Evolutionary conservation across 2,329 filamentous ascomycete genomes (phyloP), one percentile per base, ranked within the genome.

Genomic region (Ascocoryne sarcoides): DNA sequence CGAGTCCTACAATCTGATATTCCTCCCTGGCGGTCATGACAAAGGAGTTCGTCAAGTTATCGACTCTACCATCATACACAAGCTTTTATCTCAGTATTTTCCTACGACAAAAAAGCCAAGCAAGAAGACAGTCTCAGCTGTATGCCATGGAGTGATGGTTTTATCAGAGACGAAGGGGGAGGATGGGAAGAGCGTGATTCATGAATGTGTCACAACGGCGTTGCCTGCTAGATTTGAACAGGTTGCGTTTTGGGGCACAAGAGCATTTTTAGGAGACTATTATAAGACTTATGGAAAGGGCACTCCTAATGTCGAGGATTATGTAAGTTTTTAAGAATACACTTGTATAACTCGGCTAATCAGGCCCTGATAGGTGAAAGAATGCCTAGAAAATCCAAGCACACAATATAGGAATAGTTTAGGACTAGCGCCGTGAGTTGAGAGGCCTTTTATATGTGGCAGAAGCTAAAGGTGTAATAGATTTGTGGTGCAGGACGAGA

Each of bases 81-180:
- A 50, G 20, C 62, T 68, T 9, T 50, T 74, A 3, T 60, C 60
- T 2, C 57, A 60, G 12, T 73, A 68, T 53, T 73, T 73, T 45
- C 69, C 69, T 5, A 46, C 60, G 40, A 71, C 70, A 1, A 59
- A 55, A 38, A 70, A 65, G 47, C 64, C 65, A 2, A 57, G 63
- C 12, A 57, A 49, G 2, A 72, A 70, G 47, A 60, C 60, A 3
- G 55, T 72, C 17, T 68, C 62, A 0, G 70, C 70, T 4, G 63
- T 74, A 3, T 74, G 71, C 47, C 70, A 75, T 51, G 71, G 71
- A 30, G 68, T 73, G 36, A 66, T 71, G 63, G 65, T 67, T 14
- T 57, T 75, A 3, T 63, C 66, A 12, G 61, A 66, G 36, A 60
- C 68, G 5, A 63, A 61, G 44, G 54, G 58, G 18, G 54, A 47